Percentiles rank a stretch among this genome's conserved stretches.
Conservation (phyloP, 2,329 filamentous ascomycete species). For the Aspergillus novofumigatus region DNA sequence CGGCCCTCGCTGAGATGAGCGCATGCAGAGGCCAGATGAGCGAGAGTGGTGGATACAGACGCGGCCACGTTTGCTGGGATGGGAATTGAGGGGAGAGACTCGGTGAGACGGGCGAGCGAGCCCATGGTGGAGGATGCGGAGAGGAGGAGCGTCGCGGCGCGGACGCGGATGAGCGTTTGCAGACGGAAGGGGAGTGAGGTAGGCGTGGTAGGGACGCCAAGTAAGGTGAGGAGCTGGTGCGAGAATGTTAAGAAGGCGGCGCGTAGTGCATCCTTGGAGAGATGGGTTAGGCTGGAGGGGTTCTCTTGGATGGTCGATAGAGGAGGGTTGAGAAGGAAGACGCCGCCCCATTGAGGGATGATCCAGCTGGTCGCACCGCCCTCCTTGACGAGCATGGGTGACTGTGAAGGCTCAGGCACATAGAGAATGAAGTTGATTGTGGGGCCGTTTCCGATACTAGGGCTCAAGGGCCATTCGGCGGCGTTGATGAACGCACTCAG, state of each 20-base stretch:
- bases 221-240: slow-evolving; percentile 79
- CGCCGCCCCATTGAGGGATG: slow-evolving; percentile 90
- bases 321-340: slow-evolving; percentile 61
- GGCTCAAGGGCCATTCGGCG: slow-evolving; percentile 93
- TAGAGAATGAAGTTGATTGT: slow-evolving; percentile 97
- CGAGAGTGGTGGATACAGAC: slow-evolving; percentile 74
- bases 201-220: slow-evolving; percentile 77
- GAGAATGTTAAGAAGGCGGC: slow-evolving; percentile 86
- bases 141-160: slow-evolving; percentile 77
- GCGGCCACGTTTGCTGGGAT: slow-evolving; percentile 84
- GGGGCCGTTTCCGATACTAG: slow-evolving; percentile 86
- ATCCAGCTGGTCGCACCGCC: slow-evolving; percentile 74
- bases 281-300: slow-evolving; percentile 41
- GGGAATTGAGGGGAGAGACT: slow-evolving; percentile 81
- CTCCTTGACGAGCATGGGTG: slow-evolving; percentile 57
- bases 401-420: slow-evolving; percentile 65
- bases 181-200: slow-evolving; percentile 76
- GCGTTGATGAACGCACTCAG: slow-evolving; percentile 94
- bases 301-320: slow-evolving; percentile 35
- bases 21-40: slow-evolving; percentile 73
- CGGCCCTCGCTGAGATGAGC: slow-evolving; percentile 59
- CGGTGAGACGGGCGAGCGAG: slow-evolving; percentile 80
- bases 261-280: slow-evolving; percentile 64
- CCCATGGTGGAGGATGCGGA: slow-evolving; percentile 91
- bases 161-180: slow-evolving; percentile 78